Evolutionary conservation across 257 asterid species (phyloP).

Genomic region (Solanum acaule): DNA sequence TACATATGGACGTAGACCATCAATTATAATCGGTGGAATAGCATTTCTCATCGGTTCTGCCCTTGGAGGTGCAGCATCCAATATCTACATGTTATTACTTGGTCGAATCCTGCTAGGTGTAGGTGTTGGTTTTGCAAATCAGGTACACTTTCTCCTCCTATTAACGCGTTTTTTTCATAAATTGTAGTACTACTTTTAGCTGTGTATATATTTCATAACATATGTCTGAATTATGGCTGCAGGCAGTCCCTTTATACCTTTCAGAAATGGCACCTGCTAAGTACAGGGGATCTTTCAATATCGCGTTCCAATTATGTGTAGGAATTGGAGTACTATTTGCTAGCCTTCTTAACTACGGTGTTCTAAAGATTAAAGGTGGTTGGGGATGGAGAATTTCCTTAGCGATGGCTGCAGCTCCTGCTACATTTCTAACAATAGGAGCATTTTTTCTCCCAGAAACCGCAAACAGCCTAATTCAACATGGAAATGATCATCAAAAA

Average conservation of each 20-base stretch:
- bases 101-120: conserved; percentile 46
- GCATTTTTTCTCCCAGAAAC: conserved; percentile 50
- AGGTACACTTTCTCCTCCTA: conserved; percentile 20
- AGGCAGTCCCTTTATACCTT: conserved; percentile 54
- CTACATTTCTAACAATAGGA: conserved; percentile 20
- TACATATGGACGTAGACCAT: conserved; percentile 33
- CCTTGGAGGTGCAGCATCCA: conserved; percentile 30
- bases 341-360: conserved; percentile 32
- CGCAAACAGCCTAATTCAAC: conserved; percentile 44
- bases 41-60: conserved; percentile 40
- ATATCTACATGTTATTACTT: conserved; percentile 34
- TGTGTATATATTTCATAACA: neutral
- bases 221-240: neutral
- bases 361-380: conserved; percentile 33
- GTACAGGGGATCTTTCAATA: conserved; percentile 49
- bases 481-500: conserved; percentile 7
- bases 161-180: too few relatives aligned
- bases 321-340: conserved; percentile 38
- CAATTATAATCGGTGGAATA: conserved; percentile 38
- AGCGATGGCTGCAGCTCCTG: conserved; percentile 28
- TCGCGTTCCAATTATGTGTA: conserved; percentile 31
- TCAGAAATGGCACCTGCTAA: conserved; percentile 58
- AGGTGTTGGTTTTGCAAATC: conserved; percentile 54
- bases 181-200: neutral
- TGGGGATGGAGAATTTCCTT: conserved; percentile 69